Base-by-base conservation (phyloP, 768 basidiomycete genomes). In the Russula sp. region DNA sequence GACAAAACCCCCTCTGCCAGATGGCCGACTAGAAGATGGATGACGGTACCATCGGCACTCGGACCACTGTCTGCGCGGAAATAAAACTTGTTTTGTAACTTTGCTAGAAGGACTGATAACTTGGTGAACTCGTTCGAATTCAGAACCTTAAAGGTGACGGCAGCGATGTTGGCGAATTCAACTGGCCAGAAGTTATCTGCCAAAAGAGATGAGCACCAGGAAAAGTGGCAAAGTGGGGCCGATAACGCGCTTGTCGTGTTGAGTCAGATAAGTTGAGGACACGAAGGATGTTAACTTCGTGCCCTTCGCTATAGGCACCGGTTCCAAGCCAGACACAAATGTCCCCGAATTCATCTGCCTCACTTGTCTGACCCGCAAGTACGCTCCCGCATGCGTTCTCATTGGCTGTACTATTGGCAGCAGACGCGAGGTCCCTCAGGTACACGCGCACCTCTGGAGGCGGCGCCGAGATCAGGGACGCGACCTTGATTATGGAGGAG, bases 321-420 rank as follows among this genome's bases (percentile, higher is more conserved):
- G 64, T 55, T 10, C 84, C 83, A 5, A 86, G 75, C 80, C 81
- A 84, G 38, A 86, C 53, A 5, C 76, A 81, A 26, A 83, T 71
- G 65, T 85, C 84, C 6, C 79, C 79, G 48, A 76, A 81, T 53
- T 86, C 84, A 64, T 85, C 84, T 67, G 78, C 79, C 67, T 87
- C 84, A 66, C 79, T 83, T n/a, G 75, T 71, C 36, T 76, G 76
- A 2, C 84, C 84, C 0, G 79, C 80, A 14, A 85, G 76, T 51
- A 85, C 73, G 68, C 82, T 85, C n/a, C 81, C 80, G 69, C 77
- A 81, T 13, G 75, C 71, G 11, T 76, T 73, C 3, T 76, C 72
- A 30, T 69, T 72, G 3, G 84, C 81, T 1, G 78, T 73, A 1
- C 66, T 69, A 56, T 79, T 75, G 13, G 81, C 80, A 42, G 73